Percentiles rank a stretch among this genome's conserved stretches.
phyloP scores from a whole-genome alignment of 495 filamentous ascomycete species.

The Cercophora newfieldiana region DNA sequence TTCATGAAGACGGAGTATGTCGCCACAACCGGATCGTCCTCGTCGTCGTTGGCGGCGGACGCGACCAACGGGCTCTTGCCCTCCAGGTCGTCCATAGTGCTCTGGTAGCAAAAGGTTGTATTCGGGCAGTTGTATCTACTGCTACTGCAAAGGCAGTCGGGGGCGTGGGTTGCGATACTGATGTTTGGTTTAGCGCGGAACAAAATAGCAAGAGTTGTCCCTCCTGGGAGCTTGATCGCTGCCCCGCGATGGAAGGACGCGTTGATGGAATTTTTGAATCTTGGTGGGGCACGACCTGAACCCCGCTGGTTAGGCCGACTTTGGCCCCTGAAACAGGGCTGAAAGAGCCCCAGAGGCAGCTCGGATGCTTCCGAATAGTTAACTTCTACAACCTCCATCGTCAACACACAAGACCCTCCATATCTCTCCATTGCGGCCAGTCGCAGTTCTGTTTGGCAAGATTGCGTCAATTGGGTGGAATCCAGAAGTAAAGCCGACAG shows the following conservation, averaged over 20 bases:
- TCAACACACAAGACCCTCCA: too few species aligned
- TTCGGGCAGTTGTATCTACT: background rate
- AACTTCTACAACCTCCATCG: too few species aligned
- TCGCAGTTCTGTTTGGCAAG: too few species aligned
- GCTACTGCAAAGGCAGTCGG: background rate
- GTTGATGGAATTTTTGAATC: background rate
- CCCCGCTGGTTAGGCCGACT: background rate
- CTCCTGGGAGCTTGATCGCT: background rate
- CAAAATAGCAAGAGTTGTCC: background rate
- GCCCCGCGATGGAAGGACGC: background rate
- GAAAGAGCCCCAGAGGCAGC: background rate
- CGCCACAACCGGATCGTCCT: conserved; percentile 49
- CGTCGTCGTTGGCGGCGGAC: conserved; percentile 24
- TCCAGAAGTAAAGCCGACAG: too few species aligned
- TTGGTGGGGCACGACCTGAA: background rate
- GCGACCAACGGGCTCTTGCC: background rate
- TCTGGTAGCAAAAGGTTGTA: background rate
- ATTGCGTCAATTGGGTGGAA: too few species aligned
- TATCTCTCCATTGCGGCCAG: too few species aligned
- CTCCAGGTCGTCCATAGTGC: background rate
- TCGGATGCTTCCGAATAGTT: background rate
- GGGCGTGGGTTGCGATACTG: background rate
- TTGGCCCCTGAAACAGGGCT: background rate
- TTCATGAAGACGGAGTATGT: conserved; percentile 52
- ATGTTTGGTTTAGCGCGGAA: background rate